These are phyloP conservation scores for Tremellales sp. DNA, from an alignment of 1,284 basidiomycete genomes.

Conservation along the genomic window DNA sequence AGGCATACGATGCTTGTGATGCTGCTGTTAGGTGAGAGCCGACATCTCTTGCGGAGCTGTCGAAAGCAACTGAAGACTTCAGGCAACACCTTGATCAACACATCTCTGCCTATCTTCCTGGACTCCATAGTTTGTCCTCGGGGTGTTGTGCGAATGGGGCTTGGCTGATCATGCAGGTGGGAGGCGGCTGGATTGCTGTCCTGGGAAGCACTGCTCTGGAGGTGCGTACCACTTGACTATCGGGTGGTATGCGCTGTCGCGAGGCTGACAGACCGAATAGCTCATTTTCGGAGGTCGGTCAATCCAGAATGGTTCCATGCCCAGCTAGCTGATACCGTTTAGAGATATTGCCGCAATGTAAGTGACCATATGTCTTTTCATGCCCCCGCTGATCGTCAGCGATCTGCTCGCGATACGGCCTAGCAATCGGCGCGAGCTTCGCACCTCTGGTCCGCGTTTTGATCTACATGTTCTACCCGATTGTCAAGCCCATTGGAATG, in stretches of 20 bases:
- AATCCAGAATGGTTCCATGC: neutral
- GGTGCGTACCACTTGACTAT: too few relatives aligned
- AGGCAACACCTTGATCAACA: conserved; percentile 53
- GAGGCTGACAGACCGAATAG: too few relatives aligned
- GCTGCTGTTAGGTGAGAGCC: conserved; percentile 42
- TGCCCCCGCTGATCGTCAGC: conserved; percentile 38
- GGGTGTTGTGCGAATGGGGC: neutral
- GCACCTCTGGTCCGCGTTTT: conserved; percentile 50
- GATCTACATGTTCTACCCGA: conserved; percentile 49
- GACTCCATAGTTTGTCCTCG: conserved; percentile 36
- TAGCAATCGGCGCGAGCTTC: conserved; percentile 52
- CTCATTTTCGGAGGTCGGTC: conserved; percentile 30
- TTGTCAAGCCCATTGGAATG: conserved; percentile 48
- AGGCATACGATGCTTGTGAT: conserved; percentile 50
- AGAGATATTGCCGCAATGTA: conserved; percentile 45
- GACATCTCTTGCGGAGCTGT: neutral
- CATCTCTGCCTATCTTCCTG: conserved; percentile 53
- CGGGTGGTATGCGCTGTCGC: too few relatives aligned
- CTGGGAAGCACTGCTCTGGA: conserved; percentile 33
- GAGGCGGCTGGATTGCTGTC: conserved; percentile 43
- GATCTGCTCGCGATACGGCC: conserved; percentile 52
- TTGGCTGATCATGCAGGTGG: conserved; percentile 29
- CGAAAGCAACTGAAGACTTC: neutral
- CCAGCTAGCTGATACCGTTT: neutral
- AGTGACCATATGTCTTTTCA: conserved; percentile 38